Evolutionary conservation across 139 green algal species (phyloP).

Genomic region (Volvox africanus): DNA sequence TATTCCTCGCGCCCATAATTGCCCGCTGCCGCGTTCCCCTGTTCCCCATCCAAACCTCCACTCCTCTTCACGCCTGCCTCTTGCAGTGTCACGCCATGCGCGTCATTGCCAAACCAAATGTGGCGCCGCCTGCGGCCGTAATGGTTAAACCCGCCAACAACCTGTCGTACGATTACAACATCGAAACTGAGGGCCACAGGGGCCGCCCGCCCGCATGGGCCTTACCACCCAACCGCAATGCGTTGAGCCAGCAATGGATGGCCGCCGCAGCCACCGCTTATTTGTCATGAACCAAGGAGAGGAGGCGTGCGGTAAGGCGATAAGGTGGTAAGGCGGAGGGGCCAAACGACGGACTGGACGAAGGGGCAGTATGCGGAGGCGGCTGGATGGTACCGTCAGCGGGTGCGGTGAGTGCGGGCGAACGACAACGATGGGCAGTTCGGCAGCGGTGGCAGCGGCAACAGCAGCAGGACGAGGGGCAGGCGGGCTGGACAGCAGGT

Average conservation of each 20-base stretch:
- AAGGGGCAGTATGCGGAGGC: no score
- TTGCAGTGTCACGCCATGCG: slow-evolving; percentile 27
- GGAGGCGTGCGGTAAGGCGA: no score
- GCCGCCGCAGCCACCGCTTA: slow-evolving; percentile 48
- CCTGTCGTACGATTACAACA: slow-evolving; percentile 45
- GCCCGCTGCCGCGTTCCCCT: not conserved
- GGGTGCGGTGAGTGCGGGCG: no score
- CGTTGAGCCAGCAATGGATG: slow-evolving; percentile 39
- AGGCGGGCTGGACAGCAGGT: no score
- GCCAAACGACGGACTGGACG: not conserved
- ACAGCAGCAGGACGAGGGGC: no score
- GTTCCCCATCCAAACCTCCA: not conserved
- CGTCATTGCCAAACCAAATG: slow-evolving; percentile 17
- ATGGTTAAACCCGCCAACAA: slow-evolving; percentile 20
- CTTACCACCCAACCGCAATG: slow-evolving; percentile 53
- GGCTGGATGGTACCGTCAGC: no score
- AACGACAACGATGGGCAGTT: no score
- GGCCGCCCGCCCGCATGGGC: slow-evolving; percentile 23
- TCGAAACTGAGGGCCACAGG: not conserved
- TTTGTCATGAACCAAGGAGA: not conserved
- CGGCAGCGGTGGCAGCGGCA: no score
- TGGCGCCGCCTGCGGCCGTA: slow-evolving; percentile 51
- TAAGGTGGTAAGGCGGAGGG: no score
- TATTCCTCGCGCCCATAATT: not conserved
- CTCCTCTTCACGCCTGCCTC: not conserved